Conservation (phyloP, 306 rosid species). For the Fagus sylvatica region DNA sequence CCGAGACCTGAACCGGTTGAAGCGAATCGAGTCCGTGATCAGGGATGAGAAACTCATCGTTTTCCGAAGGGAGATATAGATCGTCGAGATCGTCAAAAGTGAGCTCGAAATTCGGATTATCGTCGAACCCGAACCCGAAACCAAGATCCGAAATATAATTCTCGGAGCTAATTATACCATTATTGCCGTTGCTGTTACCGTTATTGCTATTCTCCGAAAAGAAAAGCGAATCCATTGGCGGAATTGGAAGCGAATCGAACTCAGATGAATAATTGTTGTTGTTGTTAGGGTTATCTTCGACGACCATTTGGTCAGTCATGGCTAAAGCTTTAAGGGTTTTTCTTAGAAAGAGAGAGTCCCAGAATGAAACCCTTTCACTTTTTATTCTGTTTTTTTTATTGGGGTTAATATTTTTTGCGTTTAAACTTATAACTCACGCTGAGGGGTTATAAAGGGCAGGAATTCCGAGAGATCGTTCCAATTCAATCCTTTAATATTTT, state of each 20-base stretch:
- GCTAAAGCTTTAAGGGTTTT: constrained; percentile 16
- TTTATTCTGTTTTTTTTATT: too few relatives aligned
- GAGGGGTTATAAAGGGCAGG: not conserved
- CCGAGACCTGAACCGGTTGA: not conserved
- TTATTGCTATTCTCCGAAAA: constrained; percentile 24
- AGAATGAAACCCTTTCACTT: not conserved
- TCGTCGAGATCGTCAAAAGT: constrained; percentile 70
- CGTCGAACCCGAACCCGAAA: constrained; percentile 42
- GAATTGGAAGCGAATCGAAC: constrained; percentile 48
- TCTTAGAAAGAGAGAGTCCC: constrained; percentile 5
- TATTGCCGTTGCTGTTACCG: not conserved
- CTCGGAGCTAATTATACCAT: not conserved
- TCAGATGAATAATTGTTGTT: constrained; percentile 34
- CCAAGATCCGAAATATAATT: constrained; percentile 52
- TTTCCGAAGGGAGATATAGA: constrained; percentile 53
- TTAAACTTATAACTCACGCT: too few relatives aligned
- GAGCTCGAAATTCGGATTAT: constrained; percentile 51
- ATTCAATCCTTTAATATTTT: too few relatives aligned
- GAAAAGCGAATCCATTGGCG: constrained; percentile 59
- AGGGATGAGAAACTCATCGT: constrained; percentile 55
- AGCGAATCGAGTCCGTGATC: constrained; percentile 35
- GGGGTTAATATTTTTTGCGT: too few relatives aligned
- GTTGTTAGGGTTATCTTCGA: constrained; percentile 18
- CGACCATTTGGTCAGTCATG: constrained; percentile 42
- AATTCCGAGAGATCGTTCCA: too few relatives aligned